Percentiles rank a stretch among this genome's conserved stretches.
These are phyloP conservation scores for Sarocladiaceae sp. DNA, from an alignment of 2,329 filamentous ascomycete genomes.

Conservation along the genomic window DNA sequence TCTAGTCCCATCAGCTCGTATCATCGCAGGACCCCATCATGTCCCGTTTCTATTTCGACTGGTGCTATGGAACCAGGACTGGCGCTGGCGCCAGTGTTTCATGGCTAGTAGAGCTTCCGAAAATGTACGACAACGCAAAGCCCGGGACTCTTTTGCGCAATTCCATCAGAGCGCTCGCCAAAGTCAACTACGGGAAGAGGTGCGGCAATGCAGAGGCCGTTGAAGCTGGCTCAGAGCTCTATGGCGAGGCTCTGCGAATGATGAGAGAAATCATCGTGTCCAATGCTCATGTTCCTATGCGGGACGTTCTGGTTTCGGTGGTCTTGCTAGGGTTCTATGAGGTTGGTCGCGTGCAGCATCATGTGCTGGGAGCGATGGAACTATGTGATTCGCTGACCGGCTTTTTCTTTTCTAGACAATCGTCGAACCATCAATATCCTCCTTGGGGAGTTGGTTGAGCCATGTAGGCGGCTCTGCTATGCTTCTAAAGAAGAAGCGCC, in stretches of 20 bases:
- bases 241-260: neutral
- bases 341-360: too few species aligned
- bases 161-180: slow-evolving; percentile 8
- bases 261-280: slow-evolving; percentile 3
- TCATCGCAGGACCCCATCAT: neutral
- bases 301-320: neutral
- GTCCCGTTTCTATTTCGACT: slow-evolving; percentile 1
- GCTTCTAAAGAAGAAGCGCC: neutral
- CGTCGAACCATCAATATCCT: slow-evolving; percentile 1
- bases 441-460: slow-evolving; percentile 2
- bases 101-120: slow-evolving; percentile 7
- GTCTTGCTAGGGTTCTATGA: slow-evolving; percentile 1
- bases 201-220: neutral
- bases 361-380: too few species aligned
- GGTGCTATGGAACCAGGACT: neutral
- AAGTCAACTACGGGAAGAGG: slow-evolving; percentile 7
- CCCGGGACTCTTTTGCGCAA: neutral
- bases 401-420: neutral
- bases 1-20: neutral
- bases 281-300: neutral
- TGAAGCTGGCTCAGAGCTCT: neutral
- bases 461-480: slow-evolving; percentile 1
- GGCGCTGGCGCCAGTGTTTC: slow-evolving; percentile 7
- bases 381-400: too few species aligned
- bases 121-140: slow-evolving; percentile 3